Percentiles rank a stretch among this genome's conserved stretches.
These are phyloP conservation scores for Penicillium flavigenum DNA, from an alignment of 495 filamentous ascomycete species.

Conservation along the genomic window DNA sequence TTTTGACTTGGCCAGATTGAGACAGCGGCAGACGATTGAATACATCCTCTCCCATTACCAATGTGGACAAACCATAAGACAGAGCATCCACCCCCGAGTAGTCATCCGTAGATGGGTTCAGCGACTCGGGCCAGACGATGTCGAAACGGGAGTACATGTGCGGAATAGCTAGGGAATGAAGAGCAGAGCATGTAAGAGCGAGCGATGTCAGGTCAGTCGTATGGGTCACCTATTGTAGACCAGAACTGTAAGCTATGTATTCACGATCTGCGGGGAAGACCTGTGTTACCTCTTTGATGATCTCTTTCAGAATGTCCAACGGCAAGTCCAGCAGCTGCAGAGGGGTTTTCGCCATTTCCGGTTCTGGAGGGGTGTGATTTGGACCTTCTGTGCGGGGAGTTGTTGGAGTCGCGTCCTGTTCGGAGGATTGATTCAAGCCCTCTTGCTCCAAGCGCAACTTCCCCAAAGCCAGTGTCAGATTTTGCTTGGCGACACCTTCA, in stretches of 20 bases:
- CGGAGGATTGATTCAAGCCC: slow-evolving; percentile 11
- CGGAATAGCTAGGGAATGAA: slow-evolving; percentile 77
- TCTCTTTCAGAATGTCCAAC: slow-evolving; percentile 80
- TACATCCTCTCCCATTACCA: slow-evolving; percentile 76
- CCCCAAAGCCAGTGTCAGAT: slow-evolving; percentile 20
- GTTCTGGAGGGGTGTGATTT: slow-evolving; percentile 2
- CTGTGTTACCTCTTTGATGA: slow-evolving; percentile 78
- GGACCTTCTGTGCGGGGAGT: slow-evolving; percentile 11
- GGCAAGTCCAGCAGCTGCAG: slow-evolving; percentile 76
- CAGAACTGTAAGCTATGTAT: slow-evolving; percentile 11
- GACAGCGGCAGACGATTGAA: slow-evolving; percentile 48
- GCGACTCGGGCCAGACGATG: slow-evolving; percentile 87
- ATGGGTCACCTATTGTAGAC: slow-evolving; percentile 64
- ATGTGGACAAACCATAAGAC: slow-evolving; percentile 83
- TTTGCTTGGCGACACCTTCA: slow-evolving; percentile 10
- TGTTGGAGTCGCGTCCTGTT: slow-evolving; percentile 14
- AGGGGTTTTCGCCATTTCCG: slow-evolving; percentile 27
- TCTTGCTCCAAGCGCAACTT: slow-evolving; percentile 37
- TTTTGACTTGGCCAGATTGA: slow-evolving; percentile 9
- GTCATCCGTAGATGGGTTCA: slow-evolving; percentile 57
- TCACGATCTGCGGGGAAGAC: slow-evolving; percentile 2
- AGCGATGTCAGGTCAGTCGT: slow-evolving; percentile 86
- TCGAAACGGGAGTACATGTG: slow-evolving; percentile 92
- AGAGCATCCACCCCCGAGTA: slow-evolving; percentile 83
- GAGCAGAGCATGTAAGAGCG: slow-evolving; percentile 78